Evolutionary conservation across 768 basidiomycete species (phyloP).

Genomic region (Russula olivacea): DNA sequence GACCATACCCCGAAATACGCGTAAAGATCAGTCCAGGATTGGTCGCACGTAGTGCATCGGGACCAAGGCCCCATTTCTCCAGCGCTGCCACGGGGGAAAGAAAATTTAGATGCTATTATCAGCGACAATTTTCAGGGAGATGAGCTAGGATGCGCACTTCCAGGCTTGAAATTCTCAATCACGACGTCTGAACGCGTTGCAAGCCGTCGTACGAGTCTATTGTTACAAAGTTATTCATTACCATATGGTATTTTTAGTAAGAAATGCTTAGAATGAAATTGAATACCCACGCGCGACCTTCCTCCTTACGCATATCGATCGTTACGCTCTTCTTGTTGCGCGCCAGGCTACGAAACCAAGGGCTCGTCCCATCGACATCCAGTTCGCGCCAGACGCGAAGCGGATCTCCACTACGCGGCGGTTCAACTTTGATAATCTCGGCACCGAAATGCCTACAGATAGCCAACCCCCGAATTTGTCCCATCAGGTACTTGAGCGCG

Average conservation of each 20-base stretch:
- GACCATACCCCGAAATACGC: slow-evolving; percentile 73
- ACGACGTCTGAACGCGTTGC: slow-evolving; percentile 61
- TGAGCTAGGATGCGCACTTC: slow-evolving; percentile 38
- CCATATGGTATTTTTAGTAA: background rate
- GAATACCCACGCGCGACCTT: slow-evolving; percentile 45
- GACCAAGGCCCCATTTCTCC: slow-evolving; percentile 64
- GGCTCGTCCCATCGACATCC: slow-evolving; percentile 63
- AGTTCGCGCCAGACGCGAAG: slow-evolving; percentile 66
- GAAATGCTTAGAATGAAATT: background rate
- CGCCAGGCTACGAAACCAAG: slow-evolving; percentile 67
- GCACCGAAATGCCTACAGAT: slow-evolving; percentile 35
- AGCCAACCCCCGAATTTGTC: background rate
- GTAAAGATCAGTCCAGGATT: slow-evolving; percentile 90
- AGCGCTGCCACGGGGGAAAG: slow-evolving; percentile 39
- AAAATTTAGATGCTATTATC: background rate
- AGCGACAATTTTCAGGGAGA: background rate
- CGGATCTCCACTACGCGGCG: slow-evolving; percentile 57
- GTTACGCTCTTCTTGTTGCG: slow-evolving; percentile 72
- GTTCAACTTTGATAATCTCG: slow-evolving; percentile 67
- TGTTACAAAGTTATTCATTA: background rate
- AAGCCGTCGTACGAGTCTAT: slow-evolving; percentile 54
- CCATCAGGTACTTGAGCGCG: background rate
- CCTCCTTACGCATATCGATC: slow-evolving; percentile 53
- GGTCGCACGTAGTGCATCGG: slow-evolving; percentile 52
- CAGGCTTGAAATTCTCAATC: slow-evolving; percentile 69